Percentiles rank a stretch among this genome's conserved stretches.
phyloP scores from a whole-genome alignment of 2,329 filamentous ascomycete species.

The Aspergillus thermomutatus region DNA sequence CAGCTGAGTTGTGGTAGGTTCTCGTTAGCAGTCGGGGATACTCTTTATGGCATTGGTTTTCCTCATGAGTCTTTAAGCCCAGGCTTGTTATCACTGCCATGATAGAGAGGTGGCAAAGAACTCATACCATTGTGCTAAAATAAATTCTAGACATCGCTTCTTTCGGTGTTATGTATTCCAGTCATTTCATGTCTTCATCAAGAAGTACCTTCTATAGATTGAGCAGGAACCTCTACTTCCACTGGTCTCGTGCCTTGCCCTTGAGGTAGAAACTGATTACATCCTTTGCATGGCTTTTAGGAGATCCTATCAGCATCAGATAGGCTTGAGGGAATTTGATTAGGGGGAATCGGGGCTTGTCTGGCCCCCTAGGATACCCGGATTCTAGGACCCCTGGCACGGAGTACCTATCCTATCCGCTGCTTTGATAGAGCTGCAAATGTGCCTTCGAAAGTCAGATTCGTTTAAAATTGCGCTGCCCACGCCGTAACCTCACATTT shows the following conservation, averaged over 20 bases:
- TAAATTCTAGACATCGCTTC: not conserved
- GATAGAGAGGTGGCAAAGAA: not conserved
- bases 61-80: not conserved
- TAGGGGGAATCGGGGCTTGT: too few species aligned
- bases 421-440: too few species aligned
- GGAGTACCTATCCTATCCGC: too few species aligned
- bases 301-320: too few species aligned
- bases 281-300: too few species aligned
- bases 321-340: too few species aligned
- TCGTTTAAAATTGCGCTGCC: too few species aligned
- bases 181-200: not conserved
- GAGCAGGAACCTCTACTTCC: not conserved
- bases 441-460: too few species aligned
- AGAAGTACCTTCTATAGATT: not conserved
- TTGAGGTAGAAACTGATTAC: not conserved
- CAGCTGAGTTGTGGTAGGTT: not conserved
- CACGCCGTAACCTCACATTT: too few species aligned
- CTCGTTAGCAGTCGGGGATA: not conserved
- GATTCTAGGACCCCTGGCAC: too few species aligned
- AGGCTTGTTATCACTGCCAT: not conserved
- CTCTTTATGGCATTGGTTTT: not conserved
- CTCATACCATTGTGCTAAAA: not conserved
- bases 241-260: not conserved
- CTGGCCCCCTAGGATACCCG: too few species aligned
- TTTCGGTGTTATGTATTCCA: not conserved